phyloP scores from a whole-genome alignment of 2,329 filamentous ascomycete species.

The Pseudogymnoascus sp. region DNA sequence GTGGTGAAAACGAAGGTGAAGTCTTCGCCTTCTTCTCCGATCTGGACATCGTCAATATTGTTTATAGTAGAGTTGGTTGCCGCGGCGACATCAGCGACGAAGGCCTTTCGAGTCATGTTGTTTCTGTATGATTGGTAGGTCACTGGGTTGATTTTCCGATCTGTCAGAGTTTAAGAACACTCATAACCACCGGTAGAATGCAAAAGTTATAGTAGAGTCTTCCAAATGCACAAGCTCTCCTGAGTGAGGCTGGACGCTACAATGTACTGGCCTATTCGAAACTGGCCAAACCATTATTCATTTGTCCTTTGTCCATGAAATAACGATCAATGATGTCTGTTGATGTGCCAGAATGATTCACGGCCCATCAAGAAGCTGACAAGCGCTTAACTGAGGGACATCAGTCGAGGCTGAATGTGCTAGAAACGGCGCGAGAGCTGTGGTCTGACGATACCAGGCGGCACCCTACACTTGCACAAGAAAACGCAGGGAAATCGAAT shows the following conservation, averaged over 20 bases:
- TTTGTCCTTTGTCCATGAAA: neutral
- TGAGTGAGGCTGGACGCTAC: neutral
- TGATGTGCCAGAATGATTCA: neutral
- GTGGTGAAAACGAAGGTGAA: conserved; percentile 53
- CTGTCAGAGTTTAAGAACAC: neutral
- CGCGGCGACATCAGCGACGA: conserved; percentile 49
- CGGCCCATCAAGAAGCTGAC: neutral
- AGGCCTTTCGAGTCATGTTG: conserved; percentile 58
- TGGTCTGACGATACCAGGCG: neutral
- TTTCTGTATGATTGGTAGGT: neutral
- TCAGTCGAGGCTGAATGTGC: neutral
- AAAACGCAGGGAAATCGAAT: neutral
- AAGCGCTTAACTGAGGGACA: conserved; percentile 1
- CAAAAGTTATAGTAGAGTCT: neutral
- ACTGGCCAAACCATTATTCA: neutral
- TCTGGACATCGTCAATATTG: conserved; percentile 46
- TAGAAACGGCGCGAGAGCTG: neutral
- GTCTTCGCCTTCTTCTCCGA: conserved; percentile 64
- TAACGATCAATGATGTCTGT: neutral
- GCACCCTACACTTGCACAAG: neutral
- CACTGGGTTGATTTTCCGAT: neutral
- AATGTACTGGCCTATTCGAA: neutral
- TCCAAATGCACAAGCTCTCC: neutral
- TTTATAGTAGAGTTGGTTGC: conserved; percentile 33
- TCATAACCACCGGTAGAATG: neutral